Conservation (phyloP, 495 filamentous ascomycete species). For the Hypoxylon lienhwacheense region DNA sequence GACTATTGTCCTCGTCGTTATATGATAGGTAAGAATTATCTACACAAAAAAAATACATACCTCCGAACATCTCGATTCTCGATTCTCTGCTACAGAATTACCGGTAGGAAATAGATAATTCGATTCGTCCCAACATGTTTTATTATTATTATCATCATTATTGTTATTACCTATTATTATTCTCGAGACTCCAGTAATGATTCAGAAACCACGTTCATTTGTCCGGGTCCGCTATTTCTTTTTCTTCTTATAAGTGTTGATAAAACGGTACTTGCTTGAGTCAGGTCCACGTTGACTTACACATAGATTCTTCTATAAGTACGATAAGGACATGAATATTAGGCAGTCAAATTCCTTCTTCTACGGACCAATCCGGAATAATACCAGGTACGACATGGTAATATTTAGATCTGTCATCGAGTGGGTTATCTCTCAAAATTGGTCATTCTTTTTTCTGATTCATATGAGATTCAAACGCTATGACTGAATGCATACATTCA, state of each 20-base stretch:
- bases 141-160: too few species aligned
- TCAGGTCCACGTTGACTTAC: neutral
- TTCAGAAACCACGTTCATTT: constrained; percentile 14
- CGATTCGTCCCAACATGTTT: neutral
- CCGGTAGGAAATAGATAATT: constrained; percentile 18
- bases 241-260: too few species aligned
- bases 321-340: neutral
- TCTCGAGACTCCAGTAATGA: constrained; percentile 9
- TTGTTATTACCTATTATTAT: constrained; percentile 4
- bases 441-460: constrained; percentile 10
- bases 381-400: neutral
- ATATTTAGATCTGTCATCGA: constrained; percentile 5
- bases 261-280: neutral
- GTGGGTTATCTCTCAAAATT: constrained; percentile 12
- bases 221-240: constrained; percentile 24
- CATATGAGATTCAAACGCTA: neutral
- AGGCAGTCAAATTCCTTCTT: constrained; percentile 10
- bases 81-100: too few species aligned
- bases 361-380: too few species aligned
- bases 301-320: neutral
- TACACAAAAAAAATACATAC: too few species aligned
- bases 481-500: neutral
- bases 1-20: constrained; percentile 7
- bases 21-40: constrained; percentile 25
- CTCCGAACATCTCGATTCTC: too few species aligned